A percentile compares a stretch with the other conserved stretches of the same genome.
phyloP scores from a whole-genome alignment of 2,329 filamentous ascomycete species.

The Epichloe bromicola region DNA sequence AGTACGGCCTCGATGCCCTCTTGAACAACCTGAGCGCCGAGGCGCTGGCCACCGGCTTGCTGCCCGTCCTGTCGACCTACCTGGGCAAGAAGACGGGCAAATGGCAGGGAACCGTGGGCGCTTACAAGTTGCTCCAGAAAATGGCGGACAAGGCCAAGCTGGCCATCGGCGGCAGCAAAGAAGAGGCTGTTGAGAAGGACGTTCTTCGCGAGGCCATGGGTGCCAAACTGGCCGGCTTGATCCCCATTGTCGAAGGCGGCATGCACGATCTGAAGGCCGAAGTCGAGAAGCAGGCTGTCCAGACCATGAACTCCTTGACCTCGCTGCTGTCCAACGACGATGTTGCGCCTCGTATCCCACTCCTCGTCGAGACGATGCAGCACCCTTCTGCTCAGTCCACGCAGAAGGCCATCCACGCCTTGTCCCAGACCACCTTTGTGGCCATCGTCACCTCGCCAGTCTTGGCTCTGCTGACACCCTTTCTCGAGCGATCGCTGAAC shows the following conservation, averaged over 20 bases:
- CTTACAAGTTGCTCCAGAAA: slow-evolving; percentile 65
- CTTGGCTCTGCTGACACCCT: slow-evolving; percentile 82
- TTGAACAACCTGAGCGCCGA: slow-evolving; percentile 71
- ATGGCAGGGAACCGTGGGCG: slow-evolving; percentile 92
- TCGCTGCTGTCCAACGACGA: slow-evolving; percentile 93
- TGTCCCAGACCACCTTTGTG: slow-evolving; percentile 97
- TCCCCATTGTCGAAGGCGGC: slow-evolving; percentile 78
- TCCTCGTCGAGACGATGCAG: slow-evolving; percentile 90
- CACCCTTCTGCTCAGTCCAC: slow-evolving; percentile 78
- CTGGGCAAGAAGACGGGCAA: slow-evolving; percentile 77
- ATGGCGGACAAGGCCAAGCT: slow-evolving; percentile 94
- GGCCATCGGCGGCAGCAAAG: slow-evolving; percentile 61
- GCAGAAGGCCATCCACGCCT: slow-evolving; percentile 90
- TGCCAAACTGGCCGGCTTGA: slow-evolving; percentile 69
- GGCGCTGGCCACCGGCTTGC: slow-evolving; percentile 66
- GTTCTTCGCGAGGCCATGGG: slow-evolving; percentile 85
- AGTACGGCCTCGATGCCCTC: slow-evolving; percentile 85
- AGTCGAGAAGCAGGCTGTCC: slow-evolving; percentile 75
- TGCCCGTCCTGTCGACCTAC: slow-evolving; percentile 65
- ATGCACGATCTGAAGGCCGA: slow-evolving; percentile 97
- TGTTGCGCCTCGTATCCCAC: slow-evolving; percentile 79
- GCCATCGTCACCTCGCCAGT: slow-evolving; percentile 92
- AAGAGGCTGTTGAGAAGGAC: slow-evolving; percentile 80
- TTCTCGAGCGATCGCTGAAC: slow-evolving; percentile 88
- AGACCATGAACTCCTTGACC: slow-evolving; percentile 84